Percentiles rank a stretch among this genome's conserved stretches.
Evolutionary conservation across 129 eudicot genomes (phyloP).

Genomic region (Flaveria bidentis): DNA sequence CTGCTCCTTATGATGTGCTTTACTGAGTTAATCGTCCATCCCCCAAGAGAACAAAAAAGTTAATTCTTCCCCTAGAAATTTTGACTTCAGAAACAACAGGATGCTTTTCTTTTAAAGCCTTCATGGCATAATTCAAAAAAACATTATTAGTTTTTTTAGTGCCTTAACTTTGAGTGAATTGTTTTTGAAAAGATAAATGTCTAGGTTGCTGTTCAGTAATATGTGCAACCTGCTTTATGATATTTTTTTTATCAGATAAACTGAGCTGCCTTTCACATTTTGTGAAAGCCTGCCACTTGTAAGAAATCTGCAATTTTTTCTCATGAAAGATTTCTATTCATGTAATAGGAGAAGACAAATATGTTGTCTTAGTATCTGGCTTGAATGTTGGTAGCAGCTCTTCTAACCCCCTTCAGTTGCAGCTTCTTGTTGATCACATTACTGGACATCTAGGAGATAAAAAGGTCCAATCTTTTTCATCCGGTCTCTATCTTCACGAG

Average conservation of each 20-base stretch:
- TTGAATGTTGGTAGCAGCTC: constrained; percentile 73
- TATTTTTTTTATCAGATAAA: not conserved
- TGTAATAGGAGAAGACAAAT: constrained; percentile 79
- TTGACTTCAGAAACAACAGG: no score
- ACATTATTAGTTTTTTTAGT: not conserved
- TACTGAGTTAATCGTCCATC: no score
- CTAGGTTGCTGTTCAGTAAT: not conserved
- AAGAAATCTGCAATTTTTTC: not conserved
- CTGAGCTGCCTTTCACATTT: constrained; percentile 20
- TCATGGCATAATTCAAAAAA: not conserved
- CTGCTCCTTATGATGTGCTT: not conserved
- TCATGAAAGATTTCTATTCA: not conserved
- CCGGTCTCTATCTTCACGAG: not conserved
- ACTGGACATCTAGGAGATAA: constrained; percentile 96
- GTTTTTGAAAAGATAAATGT: not conserved
- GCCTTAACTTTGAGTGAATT: constrained; percentile 1
- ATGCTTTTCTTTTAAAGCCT: no score
- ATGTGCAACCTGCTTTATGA: not conserved
- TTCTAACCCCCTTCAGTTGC: constrained; percentile 80
- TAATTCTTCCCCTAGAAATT: no score
- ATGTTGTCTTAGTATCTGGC: constrained; percentile 84
- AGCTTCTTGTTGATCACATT: constrained; percentile 89
- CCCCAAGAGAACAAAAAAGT: no score
- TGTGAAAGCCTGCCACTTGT: not conserved
- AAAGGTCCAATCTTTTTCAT: constrained; percentile 48